A percentile compares a stretch with the other conserved stretches of the same genome.
These are phyloP conservation scores for Phytophthora cryptogea DNA, from an alignment of 352 stramenopile genomes.

Conservation along the genomic window DNA sequence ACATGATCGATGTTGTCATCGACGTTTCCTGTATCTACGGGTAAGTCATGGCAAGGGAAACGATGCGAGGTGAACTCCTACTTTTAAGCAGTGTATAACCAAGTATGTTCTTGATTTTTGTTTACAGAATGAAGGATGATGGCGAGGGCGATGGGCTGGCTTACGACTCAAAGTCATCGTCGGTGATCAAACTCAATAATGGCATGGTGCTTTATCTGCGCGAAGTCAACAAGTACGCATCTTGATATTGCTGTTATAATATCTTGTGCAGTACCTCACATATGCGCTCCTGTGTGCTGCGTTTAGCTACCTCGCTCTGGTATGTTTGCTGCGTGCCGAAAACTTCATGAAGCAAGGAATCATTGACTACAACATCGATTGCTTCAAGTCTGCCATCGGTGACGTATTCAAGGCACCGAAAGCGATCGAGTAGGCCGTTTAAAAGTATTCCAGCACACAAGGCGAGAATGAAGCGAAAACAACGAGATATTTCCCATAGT, in stretches of 20 bases:
- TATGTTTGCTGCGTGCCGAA: constrained; percentile 96
- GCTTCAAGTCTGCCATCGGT: constrained; percentile 94
- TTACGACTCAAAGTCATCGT: constrained; percentile 96
- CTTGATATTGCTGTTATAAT: background rate
- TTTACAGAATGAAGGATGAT: constrained; percentile 85
- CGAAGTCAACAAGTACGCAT: constrained; percentile 90
- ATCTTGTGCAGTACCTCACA: constrained; percentile 2
- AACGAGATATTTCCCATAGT: background rate
- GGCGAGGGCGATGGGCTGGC: constrained; percentile 91
- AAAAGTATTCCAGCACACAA: background rate
- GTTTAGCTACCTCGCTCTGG: constrained; percentile 94
- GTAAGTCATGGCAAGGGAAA: constrained; percentile 20
- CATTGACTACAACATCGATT: constrained; percentile 99
- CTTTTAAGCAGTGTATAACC: background rate
- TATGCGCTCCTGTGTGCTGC: constrained; percentile 12
- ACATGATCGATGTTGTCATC: constrained; percentile 99
- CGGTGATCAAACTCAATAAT: constrained; percentile 98
- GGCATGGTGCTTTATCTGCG: constrained; percentile 96
- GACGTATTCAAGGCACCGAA: constrained; percentile 85
- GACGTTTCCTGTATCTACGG: constrained; percentile 99
- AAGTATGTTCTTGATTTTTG: background rate
- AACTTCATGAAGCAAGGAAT: constrained; percentile 98
- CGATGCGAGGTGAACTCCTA: too few species aligned
- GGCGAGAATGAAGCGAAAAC: background rate
- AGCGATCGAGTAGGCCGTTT: constrained; percentile 43